Conservation (phyloP, 148 eudicot species). For the Spergularia marina region DNA sequence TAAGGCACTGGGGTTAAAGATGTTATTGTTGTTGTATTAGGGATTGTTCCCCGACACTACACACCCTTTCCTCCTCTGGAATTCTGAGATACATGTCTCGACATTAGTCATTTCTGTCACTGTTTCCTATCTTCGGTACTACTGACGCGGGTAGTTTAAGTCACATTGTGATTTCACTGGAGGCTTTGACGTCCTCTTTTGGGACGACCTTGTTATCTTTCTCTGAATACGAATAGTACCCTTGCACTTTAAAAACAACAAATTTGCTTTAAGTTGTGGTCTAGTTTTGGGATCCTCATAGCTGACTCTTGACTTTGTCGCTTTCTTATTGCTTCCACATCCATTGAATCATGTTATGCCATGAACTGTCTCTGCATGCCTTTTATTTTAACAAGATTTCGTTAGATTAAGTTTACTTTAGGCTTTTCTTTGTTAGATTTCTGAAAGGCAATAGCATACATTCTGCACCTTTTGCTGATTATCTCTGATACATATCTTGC, state of each 20-base stretch:
- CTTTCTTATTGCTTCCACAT: neutral
- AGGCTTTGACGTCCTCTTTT: neutral
- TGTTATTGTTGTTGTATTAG: too few species aligned
- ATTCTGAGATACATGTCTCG: neutral
- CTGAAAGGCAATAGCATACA: neutral
- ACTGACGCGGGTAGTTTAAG: neutral
- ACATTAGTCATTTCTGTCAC: neutral
- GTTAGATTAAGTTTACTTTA: neutral
- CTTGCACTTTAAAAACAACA: neutral
- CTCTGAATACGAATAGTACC: neutral
- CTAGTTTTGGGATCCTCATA: slow-evolving; percentile 7
- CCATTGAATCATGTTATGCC: neutral
- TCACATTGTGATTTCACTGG: neutral
- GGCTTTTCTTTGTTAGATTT: neutral
- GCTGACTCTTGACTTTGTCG: neutral
- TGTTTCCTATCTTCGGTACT: neutral
- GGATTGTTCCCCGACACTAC: neutral
- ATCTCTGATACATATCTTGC: slow-evolving; percentile 23
- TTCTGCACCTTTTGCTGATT: slow-evolving; percentile 5
- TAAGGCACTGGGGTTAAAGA: too few species aligned
- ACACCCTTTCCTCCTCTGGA: neutral
- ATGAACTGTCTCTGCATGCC: neutral
- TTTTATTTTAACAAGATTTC: neutral
- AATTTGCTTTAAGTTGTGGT: neutral
- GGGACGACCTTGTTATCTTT: neutral